These are phyloP conservation scores for Cyberlindnera samutprakarnensis DNA, from an alignment of 805 yeast genomes.

Conservation along the genomic window DNA sequence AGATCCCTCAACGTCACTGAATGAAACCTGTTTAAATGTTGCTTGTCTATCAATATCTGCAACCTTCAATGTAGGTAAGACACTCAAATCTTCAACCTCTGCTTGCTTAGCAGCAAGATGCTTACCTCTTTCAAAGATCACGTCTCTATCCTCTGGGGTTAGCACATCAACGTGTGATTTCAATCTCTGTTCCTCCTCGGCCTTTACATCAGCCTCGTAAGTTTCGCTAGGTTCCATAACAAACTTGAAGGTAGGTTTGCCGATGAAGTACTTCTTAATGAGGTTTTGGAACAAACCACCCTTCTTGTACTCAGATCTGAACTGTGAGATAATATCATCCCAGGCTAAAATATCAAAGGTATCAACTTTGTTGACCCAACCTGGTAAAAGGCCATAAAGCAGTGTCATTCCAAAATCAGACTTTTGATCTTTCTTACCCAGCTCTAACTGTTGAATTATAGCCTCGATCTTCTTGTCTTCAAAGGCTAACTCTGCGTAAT, in stretches of 20 bases:
- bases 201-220: conserved; percentile 41
- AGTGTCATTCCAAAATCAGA: conserved; percentile 84
- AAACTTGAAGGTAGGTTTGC: conserved; percentile 58
- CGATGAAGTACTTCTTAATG: conserved; percentile 44
- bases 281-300: conserved; percentile 55
- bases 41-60: conserved; percentile 63
- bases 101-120: conserved; percentile 56
- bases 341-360: conserved; percentile 65
- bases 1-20: conserved; percentile 22
- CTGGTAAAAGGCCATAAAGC: conserved; percentile 66
- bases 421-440: conserved; percentile 76
- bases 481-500: conserved; percentile 38
- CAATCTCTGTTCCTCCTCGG: conserved; percentile 53
- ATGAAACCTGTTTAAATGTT: conserved; percentile 26
- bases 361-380: conserved; percentile 79
- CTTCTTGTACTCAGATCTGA: conserved; percentile 50
- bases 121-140: conserved; percentile 54
- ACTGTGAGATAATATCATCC: conserved; percentile 48
- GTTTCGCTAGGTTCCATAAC: conserved; percentile 64
- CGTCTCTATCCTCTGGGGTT: conserved; percentile 46
- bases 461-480: conserved; percentile 67
- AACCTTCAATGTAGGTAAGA: conserved; percentile 71
- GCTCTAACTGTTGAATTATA: conserved; percentile 79
- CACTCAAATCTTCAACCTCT: conserved; percentile 62
- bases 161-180: conserved; percentile 34